Conservation (phyloP, 805 yeast species). For the Saccharomyces paradoxus region DNA sequence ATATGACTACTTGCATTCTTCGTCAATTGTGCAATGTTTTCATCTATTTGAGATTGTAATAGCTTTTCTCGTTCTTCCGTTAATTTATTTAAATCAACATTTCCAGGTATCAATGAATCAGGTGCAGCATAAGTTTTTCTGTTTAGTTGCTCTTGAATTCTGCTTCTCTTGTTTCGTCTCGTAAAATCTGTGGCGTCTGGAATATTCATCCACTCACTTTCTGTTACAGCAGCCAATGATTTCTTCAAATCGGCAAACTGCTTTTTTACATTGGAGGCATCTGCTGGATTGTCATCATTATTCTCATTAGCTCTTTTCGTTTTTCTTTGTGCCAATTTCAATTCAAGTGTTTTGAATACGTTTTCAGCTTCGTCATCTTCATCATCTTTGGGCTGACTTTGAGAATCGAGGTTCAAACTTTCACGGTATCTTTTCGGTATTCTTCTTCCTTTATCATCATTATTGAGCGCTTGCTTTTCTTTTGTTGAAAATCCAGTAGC, state of each 20-base stretch:
- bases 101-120: constrained; percentile 47
- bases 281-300: constrained; percentile 17
- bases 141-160: constrained; percentile 52
- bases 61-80: constrained; percentile 59
- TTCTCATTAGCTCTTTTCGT: constrained; percentile 8
- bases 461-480: constrained; percentile 31
- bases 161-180: constrained; percentile 60
- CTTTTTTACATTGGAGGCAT: constrained; percentile 27
- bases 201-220: constrained; percentile 68
- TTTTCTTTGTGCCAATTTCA: constrained; percentile 33
- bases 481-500: constrained; percentile 88
- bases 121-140: constrained; percentile 78
- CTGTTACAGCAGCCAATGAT: constrained; percentile 47
- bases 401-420: constrained; percentile 11
- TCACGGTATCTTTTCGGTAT: constrained; percentile 22
- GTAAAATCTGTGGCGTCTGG: constrained; percentile 92
- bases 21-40: constrained; percentile 15
- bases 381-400: constrained; percentile 24
- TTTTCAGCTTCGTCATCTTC: constrained; percentile 76
- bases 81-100: constrained; percentile 41
- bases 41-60: constrained; percentile 47
- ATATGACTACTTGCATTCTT: constrained; percentile 7
- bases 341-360: constrained; percentile 61
- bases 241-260: constrained; percentile 66
- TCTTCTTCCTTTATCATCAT: constrained; percentile 3